A percentile compares a stretch with the other conserved stretches of the same genome.
phyloP scores from a whole-genome alignment of 345 rosid species.

The Aquilaria yunnanensis region DNA sequence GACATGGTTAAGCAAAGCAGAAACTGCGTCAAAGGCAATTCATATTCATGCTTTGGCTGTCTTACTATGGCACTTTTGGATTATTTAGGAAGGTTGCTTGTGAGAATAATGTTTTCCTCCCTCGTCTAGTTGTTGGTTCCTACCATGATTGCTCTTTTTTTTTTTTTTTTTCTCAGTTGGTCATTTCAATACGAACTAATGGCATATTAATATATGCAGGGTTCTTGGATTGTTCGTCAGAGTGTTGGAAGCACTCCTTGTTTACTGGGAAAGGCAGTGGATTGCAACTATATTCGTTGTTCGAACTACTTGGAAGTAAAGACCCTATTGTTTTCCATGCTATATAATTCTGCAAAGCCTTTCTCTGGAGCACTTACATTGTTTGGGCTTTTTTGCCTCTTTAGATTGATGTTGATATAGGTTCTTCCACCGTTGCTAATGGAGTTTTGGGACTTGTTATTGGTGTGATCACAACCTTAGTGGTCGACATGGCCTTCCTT shows the following conservation, averaged over 20 bases:
- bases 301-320: constrained; percentile 79
- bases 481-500: constrained; percentile 99
- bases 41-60: too few species aligned
- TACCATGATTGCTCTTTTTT: background rate
- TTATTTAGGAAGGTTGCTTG: too few species aligned
- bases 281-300: constrained; percentile 88
- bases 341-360: background rate
- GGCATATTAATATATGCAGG: constrained; percentile 39
- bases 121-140: background rate
- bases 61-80: too few species aligned
- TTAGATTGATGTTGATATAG: constrained; percentile 93
- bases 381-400: constrained; percentile 15
- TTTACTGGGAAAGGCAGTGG: constrained; percentile 92
- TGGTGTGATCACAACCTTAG: constrained; percentile 87
- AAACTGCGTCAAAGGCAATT: too few species aligned
- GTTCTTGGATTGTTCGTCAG: constrained; percentile 99
- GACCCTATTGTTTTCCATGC: background rate
- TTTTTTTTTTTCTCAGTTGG: background rate
- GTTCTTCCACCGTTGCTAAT: constrained; percentile 97
- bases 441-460: constrained; percentile 98
- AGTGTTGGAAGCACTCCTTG: constrained; percentile 99
- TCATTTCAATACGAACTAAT: background rate
- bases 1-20: too few species aligned
- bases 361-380: background rate
- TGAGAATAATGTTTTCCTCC: background rate